Conservation (phyloP, 306 rosid genomes). For the Geum urbanum region DNA sequence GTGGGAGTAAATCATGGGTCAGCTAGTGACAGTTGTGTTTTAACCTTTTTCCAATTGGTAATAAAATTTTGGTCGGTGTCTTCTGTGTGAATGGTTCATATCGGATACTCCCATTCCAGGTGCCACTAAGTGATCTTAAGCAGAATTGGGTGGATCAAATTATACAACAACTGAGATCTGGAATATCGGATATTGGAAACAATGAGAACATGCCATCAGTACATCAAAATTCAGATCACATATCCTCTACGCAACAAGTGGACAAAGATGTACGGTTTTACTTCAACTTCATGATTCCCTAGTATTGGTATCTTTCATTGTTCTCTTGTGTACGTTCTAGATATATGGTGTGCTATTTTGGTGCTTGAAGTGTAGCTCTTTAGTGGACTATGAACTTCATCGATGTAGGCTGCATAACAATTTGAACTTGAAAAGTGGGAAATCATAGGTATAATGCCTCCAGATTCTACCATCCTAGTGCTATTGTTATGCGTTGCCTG, state of each 20-base stretch:
- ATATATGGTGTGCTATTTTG: constrained; percentile 23
- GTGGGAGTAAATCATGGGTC: constrained; percentile 25
- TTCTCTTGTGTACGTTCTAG: background rate
- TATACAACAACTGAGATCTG: constrained; percentile 51
- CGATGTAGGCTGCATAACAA: constrained; percentile 44
- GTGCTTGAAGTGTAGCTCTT: background rate
- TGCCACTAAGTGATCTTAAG: constrained; percentile 53
- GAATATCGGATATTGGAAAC: constrained; percentile 39
- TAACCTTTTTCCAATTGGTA: constrained; percentile 33
- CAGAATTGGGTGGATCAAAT: constrained; percentile 93
- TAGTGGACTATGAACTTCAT: constrained; percentile 24
- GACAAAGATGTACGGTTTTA: constrained; percentile 47
- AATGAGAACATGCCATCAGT: constrained; percentile 30
- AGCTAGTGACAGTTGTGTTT: constrained; percentile 29
- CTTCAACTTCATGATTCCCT: constrained; percentile 10
- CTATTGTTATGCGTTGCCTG: constrained; percentile 8
- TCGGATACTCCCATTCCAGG: constrained; percentile 41
- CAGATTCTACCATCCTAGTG: constrained; percentile 19
- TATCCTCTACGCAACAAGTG: constrained; percentile 28
- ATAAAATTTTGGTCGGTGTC: constrained; percentile 30
- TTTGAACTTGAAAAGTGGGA: constrained; percentile 82
- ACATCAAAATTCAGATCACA: constrained; percentile 34
- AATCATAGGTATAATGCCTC: constrained; percentile 51
- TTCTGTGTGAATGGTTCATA: constrained; percentile 43
- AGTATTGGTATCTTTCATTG: background rate